Evolutionary conservation across 768 basidiomycete species (phyloP), one percentile per base, ranked within the genome.

Genomic region (Suillus lakei): DNA sequence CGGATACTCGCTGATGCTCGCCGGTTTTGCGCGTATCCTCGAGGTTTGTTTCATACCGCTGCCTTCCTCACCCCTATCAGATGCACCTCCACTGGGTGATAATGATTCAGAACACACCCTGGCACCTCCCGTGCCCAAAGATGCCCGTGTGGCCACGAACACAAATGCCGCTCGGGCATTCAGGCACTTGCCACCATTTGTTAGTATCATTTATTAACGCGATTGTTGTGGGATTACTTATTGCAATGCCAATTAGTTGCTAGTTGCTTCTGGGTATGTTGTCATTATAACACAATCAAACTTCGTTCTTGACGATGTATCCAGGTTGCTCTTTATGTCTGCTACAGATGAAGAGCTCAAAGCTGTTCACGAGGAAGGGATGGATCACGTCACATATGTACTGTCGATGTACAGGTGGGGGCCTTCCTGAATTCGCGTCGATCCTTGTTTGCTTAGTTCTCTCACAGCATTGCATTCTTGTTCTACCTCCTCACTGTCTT

Each of bases 361-460:
- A 30, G 91, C 84, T 66, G 86, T 91, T 5, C 83, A 93, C 67
- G 85, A 86, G 15, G 81, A 79, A 23, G 90, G 85, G 50, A 93
- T 97, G 88, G 96, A 97, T 74, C 93, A 95, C 71, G 95, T 96
- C 64, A 95, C 95, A 0, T 97, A 96, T 71, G 83, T 91, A 43
- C 83, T 96, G 21, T 90, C 92, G 73, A 90, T 95, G 83, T 90
- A 89, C 80, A 91, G 91, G 92, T 91, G 44, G 34, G 84, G 61
- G 39, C 23, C 36, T 64, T 41, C 51, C 30, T 30, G 23, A 26
- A 10, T 39, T 43, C 21, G 6, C 21, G 32, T 44, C 48, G 62
- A 58, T 39, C 18, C 54, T 43, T 5, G 23, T 59, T 69, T 39
- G 56, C 65, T 62, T 26, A 48, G 39, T 23, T 28, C 26, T 28